Evolutionary conservation across 257 asterid species (phyloP).

Genomic region (Jacaranda copaia): DNA sequence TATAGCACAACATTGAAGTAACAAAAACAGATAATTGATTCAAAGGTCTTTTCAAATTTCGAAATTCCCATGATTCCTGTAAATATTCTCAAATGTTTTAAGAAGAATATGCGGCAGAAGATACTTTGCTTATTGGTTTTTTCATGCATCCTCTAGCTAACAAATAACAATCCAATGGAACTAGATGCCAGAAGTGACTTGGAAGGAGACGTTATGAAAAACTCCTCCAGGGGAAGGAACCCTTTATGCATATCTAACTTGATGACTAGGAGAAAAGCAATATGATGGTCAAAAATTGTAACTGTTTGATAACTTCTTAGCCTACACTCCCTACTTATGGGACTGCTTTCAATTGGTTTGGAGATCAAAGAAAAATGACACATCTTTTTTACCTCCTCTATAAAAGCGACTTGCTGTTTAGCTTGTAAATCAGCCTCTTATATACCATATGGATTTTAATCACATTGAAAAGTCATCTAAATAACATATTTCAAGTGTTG

Average conservation of each 20-base stretch:
- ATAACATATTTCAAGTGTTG: neutral
- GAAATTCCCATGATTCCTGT: neutral
- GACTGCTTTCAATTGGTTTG: too few species aligned
- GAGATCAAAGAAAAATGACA: too few species aligned
- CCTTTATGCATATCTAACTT: neutral
- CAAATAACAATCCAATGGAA: too few species aligned
- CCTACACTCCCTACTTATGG: too few species aligned
- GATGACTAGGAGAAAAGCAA: neutral
- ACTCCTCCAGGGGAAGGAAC: too few species aligned
- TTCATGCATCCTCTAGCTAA: too few species aligned
- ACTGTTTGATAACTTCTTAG: too few species aligned
- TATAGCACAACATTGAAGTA: neutral
- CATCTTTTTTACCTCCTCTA: too few species aligned
- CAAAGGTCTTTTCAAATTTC: neutral
- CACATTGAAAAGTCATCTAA: neutral
- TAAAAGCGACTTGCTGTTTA: too few species aligned
- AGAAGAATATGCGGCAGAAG: neutral
- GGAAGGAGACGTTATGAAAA: too few species aligned
- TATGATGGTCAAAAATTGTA: neutral
- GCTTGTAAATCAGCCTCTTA: neutral
- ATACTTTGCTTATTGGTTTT: too few species aligned
- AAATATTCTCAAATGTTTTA: neutral
- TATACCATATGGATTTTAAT: neutral
- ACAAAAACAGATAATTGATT: conserved; percentile 5
- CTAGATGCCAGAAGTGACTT: too few species aligned